A percentile compares a stretch with the other conserved stretches of the same genome.
phyloP scores from a whole-genome alignment of 345 rosid genomes.

The Noccaea bulbosa region DNA sequence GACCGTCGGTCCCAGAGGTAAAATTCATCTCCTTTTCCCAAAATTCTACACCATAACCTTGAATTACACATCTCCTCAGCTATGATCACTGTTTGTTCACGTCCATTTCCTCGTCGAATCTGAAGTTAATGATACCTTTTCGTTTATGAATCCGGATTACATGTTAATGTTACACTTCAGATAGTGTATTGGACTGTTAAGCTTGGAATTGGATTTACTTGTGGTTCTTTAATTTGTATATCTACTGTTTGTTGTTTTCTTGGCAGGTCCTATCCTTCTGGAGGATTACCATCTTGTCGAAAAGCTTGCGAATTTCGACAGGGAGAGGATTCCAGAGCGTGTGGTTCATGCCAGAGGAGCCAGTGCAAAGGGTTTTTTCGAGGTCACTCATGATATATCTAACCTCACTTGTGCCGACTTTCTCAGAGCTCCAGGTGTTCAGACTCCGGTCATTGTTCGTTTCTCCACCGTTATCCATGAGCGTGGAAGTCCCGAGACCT shows the following conservation, averaged over 20 bases:
- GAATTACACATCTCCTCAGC: no score
- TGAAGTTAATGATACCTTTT: background rate
- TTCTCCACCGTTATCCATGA: slow-evolving; percentile 94
- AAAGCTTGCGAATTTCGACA: slow-evolving; percentile 81
- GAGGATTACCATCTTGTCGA: slow-evolving; percentile 95
- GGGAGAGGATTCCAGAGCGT: slow-evolving; percentile 92
- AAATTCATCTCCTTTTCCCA: background rate
- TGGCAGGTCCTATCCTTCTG: slow-evolving; percentile 83
- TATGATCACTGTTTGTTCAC: no score
- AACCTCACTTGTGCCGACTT: slow-evolving; percentile 80
- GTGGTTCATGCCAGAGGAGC: slow-evolving; percentile 97
- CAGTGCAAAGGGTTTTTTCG: slow-evolving; percentile 92
- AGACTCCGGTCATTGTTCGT: slow-evolving; percentile 87
- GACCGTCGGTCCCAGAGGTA: slow-evolving; percentile 51
- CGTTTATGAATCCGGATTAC: no score
- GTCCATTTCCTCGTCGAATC: background rate
- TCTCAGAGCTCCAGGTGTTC: slow-evolving; percentile 87
- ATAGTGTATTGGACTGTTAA: background rate
- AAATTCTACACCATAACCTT: background rate
- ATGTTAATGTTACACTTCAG: background rate
- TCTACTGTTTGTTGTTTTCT: background rate
- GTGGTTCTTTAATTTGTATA: no score
- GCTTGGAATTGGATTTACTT: no score
- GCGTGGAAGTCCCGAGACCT: slow-evolving; percentile 93
- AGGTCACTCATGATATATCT: slow-evolving; percentile 83